Evolutionary conservation across 2,329 filamentous ascomycete genomes (phyloP), one percentile per base, ranked within the genome.

Genomic region (Ramularia endophylla): DNA sequence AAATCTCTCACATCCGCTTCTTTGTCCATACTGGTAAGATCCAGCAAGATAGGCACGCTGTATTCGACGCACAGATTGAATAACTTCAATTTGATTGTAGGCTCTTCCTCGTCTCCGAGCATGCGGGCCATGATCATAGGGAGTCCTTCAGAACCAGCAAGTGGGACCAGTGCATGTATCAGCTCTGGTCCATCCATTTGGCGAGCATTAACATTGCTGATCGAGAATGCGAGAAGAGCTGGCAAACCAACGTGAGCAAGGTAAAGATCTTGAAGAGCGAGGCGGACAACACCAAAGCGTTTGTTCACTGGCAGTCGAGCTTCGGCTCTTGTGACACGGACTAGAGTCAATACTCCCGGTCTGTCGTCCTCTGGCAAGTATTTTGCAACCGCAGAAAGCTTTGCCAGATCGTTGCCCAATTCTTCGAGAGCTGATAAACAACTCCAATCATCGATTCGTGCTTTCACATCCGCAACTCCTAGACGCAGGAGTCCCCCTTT

Each of bases 361-460:
- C 89, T 78, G 55, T 98, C 90, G 63, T 98, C 92, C 54, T 98
- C 90, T 0, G 92, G 90, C 2, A 98, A 73, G 60, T 97, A 97
- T 60, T 95, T 97, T 5, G 90, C 78, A 18, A 98, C 87, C 0
- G 81, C 89, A 0, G 88, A 86, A 4, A 98, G 71, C 51, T 85
- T 87, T 5, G 83, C 75, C 36, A 97, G 62, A 56, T 98, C 92
- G 49, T 51, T 81, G 1, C 77, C 82, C 7, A 98, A 73, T 8
- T 75, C 74, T 6, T 82, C 77, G 11, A 98, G 70, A 30, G 78
- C 76, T 8, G 77, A 70, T 12, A 95, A 67, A 50, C 83, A 78
- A 8, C 77, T 69, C 28, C 87, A 65, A 46, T 81, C 78, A 6
- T 72, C 71, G 12, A 92, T 66, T 3, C 74, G 70, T 16, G 82